Percentiles rank a stretch among this genome's conserved stretches.
phyloP scores from a whole-genome alignment of 2,329 filamentous ascomycete genomes.

The Metarhizium humberi region DNA sequence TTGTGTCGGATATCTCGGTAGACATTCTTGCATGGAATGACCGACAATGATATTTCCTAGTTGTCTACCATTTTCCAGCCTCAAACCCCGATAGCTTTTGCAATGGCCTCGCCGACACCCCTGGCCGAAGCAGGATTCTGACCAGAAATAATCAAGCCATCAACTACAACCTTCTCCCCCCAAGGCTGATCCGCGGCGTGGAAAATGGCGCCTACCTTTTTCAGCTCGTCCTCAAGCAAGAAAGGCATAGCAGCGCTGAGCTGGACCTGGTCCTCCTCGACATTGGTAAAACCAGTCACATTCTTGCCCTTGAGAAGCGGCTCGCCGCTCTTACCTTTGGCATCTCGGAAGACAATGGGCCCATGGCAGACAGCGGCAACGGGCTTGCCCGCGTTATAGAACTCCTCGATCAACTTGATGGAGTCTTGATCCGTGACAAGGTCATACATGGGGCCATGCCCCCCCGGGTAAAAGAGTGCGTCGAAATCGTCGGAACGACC shows the following conservation, averaged over 20 bases:
- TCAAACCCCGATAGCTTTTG: slow-evolving; percentile 30
- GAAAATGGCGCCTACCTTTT: slow-evolving; percentile 43
- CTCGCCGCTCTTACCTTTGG: slow-evolving; percentile 38
- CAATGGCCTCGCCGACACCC: slow-evolving; percentile 41
- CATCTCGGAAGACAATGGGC: slow-evolving; percentile 52
- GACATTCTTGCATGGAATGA: no score
- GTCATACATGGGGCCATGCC: slow-evolving; percentile 59
- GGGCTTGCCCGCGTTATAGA: slow-evolving; percentile 50
- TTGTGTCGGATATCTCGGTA: no score
- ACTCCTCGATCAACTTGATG: slow-evolving; percentile 52
- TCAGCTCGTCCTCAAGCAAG: slow-evolving; percentile 45
- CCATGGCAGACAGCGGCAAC: slow-evolving; percentile 63
- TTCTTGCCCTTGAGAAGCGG: slow-evolving; percentile 45
- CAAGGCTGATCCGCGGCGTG: slow-evolving; percentile 44
- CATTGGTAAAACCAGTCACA: slow-evolving; percentile 55
- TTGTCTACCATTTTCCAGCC: background rate
- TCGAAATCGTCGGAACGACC: slow-evolving; percentile 52
- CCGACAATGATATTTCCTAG: no score
- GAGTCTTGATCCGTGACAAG: slow-evolving; percentile 48
- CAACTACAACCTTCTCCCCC: slow-evolving; percentile 38
- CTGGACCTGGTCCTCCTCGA: slow-evolving; percentile 39
- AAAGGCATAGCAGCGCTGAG: slow-evolving; percentile 47
- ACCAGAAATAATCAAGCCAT: slow-evolving; percentile 45
- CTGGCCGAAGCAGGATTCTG: slow-evolving; percentile 48
- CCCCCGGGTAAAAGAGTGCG: slow-evolving; percentile 49